Conservation (phyloP, 129 eudicot species). For the Pseudognaphalium luteoalbum region DNA sequence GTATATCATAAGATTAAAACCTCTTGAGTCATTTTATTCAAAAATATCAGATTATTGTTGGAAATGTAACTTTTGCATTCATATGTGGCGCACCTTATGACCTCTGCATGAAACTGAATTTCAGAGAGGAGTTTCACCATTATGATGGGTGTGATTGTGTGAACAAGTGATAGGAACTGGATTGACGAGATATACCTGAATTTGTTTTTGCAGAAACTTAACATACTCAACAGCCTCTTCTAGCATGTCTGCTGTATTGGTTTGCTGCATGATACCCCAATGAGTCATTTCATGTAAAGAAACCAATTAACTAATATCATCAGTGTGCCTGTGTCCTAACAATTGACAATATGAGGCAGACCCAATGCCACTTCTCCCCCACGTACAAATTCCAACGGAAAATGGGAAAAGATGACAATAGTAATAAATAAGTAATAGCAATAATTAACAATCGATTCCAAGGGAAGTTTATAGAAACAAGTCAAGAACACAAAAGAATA, state of each 20-base stretch:
- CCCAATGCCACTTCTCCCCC: background rate
- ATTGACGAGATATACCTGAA: constrained; percentile 53
- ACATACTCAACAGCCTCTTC: constrained; percentile 97
- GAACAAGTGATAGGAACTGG: background rate
- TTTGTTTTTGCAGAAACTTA: constrained; percentile 72
- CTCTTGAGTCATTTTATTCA: background rate
- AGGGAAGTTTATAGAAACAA: background rate
- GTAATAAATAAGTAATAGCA: no score
- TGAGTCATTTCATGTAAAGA: constrained; percentile 6
- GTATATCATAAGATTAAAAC: background rate
- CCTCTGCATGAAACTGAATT: background rate
- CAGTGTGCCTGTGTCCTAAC: background rate
- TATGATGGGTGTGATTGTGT: background rate
- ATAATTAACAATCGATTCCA: no score
- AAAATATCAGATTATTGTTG: background rate
- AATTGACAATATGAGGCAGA: background rate
- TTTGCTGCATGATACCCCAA: constrained; percentile 67
- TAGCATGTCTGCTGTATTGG: constrained; percentile 94
- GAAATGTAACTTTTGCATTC: background rate
- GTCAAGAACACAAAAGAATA: background rate
- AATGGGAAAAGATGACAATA: background rate
- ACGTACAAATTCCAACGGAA: background rate
- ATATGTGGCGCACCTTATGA: background rate
- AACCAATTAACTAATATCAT: background rate
- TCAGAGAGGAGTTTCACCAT: background rate